A percentile compares a stretch with the other conserved stretches of the same genome.
These are phyloP conservation scores for Tolypocladium amazonense DNA, from an alignment of 2,329 filamentous ascomycete species.

Conservation along the genomic window DNA sequence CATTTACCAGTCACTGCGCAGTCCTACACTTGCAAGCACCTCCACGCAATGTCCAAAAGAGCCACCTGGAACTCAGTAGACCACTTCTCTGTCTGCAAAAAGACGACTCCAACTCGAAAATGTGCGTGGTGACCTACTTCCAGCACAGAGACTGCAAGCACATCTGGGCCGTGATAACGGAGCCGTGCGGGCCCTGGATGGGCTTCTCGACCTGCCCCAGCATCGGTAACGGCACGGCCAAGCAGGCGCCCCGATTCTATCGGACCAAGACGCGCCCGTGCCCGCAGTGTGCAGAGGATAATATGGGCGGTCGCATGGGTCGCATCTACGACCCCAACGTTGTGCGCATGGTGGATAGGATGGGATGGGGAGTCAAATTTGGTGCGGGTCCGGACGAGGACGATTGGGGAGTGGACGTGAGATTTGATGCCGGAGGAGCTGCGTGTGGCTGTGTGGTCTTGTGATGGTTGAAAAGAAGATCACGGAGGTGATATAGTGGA, in stretches of 20 bases:
- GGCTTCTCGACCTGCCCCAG: constrained; percentile 38
- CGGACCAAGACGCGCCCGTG: constrained; percentile 26
- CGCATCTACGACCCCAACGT: constrained; percentile 34
- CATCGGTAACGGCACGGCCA: constrained; percentile 28
- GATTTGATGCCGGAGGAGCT: constrained; percentile 8
- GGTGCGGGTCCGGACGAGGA: constrained; percentile 32
- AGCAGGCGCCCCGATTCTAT: constrained; percentile 23
- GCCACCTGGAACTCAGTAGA: neutral
- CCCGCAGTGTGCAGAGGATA: constrained; percentile 24
- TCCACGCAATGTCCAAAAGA: neutral
- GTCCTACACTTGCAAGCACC: neutral
- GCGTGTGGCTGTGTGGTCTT: constrained; percentile 17
- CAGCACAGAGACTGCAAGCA: constrained; percentile 38
- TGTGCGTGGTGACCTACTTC: constrained; percentile 40
- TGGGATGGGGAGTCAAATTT: constrained; percentile 34
- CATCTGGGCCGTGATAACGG: constrained; percentile 37
- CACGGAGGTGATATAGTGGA: neutral
- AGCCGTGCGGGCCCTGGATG: constrained; percentile 35
- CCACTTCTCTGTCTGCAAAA: neutral
- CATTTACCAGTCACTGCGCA: neutral
- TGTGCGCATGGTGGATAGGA: constrained; percentile 32
- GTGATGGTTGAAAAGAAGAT: constrained; percentile 7
- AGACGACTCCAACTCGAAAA: constrained; percentile 11
- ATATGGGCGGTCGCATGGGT: constrained; percentile 11
- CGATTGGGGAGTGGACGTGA: constrained; percentile 25